Percentiles rank a stretch among this genome's conserved stretches.
phyloP scores from a whole-genome alignment of 148 eudicot species.

The Camellia japonica region DNA sequence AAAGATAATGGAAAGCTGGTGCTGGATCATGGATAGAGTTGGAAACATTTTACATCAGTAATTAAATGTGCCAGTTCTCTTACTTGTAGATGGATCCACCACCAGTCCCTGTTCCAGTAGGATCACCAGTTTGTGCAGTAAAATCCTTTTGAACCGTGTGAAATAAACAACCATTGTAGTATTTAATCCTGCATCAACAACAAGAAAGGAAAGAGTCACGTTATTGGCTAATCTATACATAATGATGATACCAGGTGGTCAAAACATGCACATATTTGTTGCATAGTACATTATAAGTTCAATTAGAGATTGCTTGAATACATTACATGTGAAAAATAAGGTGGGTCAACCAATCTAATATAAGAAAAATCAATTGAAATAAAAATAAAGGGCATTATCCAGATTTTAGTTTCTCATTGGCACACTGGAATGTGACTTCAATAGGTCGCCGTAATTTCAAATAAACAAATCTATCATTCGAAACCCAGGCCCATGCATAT shows the following conservation, averaged over 20 bases:
- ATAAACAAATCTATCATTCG: no score
- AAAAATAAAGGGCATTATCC: neutral
- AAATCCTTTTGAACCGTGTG: constrained; percentile 85
- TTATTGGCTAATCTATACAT: neutral
- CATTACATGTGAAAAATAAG: neutral
- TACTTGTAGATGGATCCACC: no score
- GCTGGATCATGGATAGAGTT: no score
- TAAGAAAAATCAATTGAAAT: neutral
- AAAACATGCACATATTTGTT: neutral
- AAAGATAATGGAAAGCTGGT: no score
- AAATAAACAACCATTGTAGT: constrained; percentile 91
- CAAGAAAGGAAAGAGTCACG: neutral
- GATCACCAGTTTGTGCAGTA: no score
- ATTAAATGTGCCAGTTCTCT: no score
- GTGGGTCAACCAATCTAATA: neutral
- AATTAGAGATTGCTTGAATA: neutral
- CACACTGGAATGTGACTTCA: no score
- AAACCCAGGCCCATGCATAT: no score
- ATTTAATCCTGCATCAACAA: constrained; percentile 67
- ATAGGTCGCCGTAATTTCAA: no score
- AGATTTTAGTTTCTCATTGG: no score
- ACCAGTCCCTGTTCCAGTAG: no score
- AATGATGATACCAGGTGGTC: neutral
- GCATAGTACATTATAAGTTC: neutral
- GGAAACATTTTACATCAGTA: no score